Conservation (phyloP, 2,329 filamentous ascomycete species). For the Ceratocystis smalleyi region DNA sequence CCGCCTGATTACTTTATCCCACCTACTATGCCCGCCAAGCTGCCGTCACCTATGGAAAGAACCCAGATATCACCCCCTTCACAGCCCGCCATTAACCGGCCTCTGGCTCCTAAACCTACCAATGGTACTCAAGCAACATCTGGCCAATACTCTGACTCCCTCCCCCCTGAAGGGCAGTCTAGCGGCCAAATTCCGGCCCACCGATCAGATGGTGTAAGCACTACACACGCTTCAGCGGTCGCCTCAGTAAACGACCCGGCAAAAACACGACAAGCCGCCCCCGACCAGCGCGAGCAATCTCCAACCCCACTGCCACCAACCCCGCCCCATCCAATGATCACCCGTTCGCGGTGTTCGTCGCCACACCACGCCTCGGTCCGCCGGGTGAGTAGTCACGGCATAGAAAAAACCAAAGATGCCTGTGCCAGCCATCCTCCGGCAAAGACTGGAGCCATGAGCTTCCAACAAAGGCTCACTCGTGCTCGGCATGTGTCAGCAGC, state of each 20-base stretch:
- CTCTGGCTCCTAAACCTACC: not conserved
- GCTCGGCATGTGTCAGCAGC: not conserved
- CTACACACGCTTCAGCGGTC: not conserved
- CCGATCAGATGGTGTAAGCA: not conserved
- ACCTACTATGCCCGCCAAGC: not conserved
- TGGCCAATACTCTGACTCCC: not conserved
- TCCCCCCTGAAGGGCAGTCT: not conserved
- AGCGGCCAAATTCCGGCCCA: not conserved
- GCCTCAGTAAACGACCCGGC: not conserved
- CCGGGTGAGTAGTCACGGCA: not conserved
- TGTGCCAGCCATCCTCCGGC: not conserved
- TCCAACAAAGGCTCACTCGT: not conserved
- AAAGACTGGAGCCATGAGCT: not conserved
- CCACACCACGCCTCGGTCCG: not conserved
- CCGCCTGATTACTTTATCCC: not conserved
- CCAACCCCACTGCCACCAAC: not conserved
- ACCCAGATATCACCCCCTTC: not conserved
- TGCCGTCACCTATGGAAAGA: not conserved
- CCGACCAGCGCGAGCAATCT: not conserved
- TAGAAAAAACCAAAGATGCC: not conserved
- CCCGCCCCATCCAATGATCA: constrained; percentile 6
- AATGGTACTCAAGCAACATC: not conserved
- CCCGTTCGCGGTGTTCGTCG: constrained; percentile 1
- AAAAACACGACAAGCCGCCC: not conserved
- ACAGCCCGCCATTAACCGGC: not conserved